Base-by-base conservation (phyloP, 2,329 filamentous ascomycete species). In the Xylariaceae sp. region DNA sequence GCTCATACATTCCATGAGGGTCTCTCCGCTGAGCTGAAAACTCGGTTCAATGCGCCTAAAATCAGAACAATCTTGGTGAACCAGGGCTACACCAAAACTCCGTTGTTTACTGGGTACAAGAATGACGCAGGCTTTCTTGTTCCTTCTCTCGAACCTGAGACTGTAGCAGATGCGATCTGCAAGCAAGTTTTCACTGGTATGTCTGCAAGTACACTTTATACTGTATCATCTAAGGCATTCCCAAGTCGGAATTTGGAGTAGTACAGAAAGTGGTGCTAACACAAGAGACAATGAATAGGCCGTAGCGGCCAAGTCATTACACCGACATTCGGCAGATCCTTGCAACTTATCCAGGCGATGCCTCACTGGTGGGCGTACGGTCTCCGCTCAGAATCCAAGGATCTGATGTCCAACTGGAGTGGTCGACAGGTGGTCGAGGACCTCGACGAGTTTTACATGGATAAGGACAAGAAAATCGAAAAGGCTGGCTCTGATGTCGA, bases 1-100 rank as follows among this genome's bases (percentile, higher is more conserved):
- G 76, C 80, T 0, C 63, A 83, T 1, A 68, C 77, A 10, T 81
- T 87, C 67, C 82, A 86, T 61, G 83, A 87, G 63, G 83, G 73
- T 0, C 64, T 82, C 1, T 67, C 73, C 1, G 69, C 73, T 1
- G 80, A 83, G 61, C 61, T 83, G 36, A 71, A 70, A 36, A 76
- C 75, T 6, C 66, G 74, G 11, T 82, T 84, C 60, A 73, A 76
- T 22, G 81, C 81, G 2, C 77, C 75, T 0, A 74, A 73, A 42
- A 78, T 86, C 19, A 71, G 82, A 11, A 88, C 86, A 5, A 77
- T 89, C n/a, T 62, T 84, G 7, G 78, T 89, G 45, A 83, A 82
- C 56, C 86, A 82, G 61, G 81, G 76, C 42, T 87, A 82, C 67
- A 85, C 76, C 60, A 80, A 76, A 63, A 89, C 78, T 1, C 67